These are phyloP conservation scores for Mycena crocata DNA, from an alignment of 768 basidiomycete genomes.

Conservation along the genomic window DNA sequence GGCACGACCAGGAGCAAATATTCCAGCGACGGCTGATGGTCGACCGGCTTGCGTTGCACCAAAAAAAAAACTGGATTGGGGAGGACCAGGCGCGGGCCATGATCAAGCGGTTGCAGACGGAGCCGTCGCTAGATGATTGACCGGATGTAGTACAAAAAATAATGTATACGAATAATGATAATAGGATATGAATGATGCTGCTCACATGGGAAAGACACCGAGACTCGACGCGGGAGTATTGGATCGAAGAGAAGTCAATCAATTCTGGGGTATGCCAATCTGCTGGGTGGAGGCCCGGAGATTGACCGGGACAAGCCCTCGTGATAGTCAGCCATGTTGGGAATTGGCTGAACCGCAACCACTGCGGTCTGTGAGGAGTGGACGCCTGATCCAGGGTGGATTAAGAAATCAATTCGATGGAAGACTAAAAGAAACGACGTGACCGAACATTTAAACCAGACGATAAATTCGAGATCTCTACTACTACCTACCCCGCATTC, in stretches of 20 bases:
- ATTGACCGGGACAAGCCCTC: slow-evolving; percentile 56
- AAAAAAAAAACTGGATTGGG: slow-evolving; percentile 25
- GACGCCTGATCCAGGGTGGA: slow-evolving; percentile 35
- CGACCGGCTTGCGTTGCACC: slow-evolving; percentile 41
- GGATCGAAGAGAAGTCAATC: slow-evolving; percentile 6
- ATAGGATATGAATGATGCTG: background rate
- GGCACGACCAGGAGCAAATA: slow-evolving; percentile 60
- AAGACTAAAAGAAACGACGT: slow-evolving; percentile 7
- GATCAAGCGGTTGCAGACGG: slow-evolving; percentile 43
- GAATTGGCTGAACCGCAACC: slow-evolving; percentile 10
- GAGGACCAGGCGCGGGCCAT: slow-evolving; percentile 39
- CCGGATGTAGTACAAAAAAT: background rate
- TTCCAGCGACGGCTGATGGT: slow-evolving; percentile 56
- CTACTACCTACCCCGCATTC: slow-evolving; percentile 36
- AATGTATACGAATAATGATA: background rate
- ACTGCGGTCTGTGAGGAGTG: slow-evolving; percentile 44
- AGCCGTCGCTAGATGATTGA: no score
- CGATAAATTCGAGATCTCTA: slow-evolving; percentile 15
- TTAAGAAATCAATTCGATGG: slow-evolving; percentile 23
- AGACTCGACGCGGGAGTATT: slow-evolving; percentile 17
- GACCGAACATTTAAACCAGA: slow-evolving; percentile 42
- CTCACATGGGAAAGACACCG: slow-evolving; percentile 34
- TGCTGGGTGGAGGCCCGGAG: slow-evolving; percentile 53
- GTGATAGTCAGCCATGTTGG: slow-evolving; percentile 53
- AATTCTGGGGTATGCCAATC: slow-evolving; percentile 39